phyloP scores from a whole-genome alignment of 1,284 basidiomycete genomes.

The Ganoderma meredithae region DNA sequence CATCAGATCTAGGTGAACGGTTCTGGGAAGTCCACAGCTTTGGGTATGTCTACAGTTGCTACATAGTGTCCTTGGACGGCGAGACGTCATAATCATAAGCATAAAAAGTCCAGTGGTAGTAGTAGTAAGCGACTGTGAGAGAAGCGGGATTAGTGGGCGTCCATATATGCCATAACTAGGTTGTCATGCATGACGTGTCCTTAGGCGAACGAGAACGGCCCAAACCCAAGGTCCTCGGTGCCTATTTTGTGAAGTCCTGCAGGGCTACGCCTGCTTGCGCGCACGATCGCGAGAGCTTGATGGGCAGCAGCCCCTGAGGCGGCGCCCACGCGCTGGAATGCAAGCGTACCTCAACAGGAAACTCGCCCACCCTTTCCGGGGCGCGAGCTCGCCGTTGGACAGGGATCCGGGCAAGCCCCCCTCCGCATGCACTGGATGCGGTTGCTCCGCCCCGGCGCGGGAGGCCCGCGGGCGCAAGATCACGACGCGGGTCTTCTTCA shows the following conservation, averaged over 20 bases:
- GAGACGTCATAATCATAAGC: constrained; percentile 8
- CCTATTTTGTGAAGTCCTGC: neutral
- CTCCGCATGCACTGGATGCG: no score
- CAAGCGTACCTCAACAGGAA: constrained; percentile 16
- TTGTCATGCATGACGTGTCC: neutral
- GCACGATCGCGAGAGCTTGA: constrained; percentile 7
- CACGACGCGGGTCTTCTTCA: constrained; percentile 41
- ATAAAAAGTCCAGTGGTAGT: neutral
- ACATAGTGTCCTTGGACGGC: neutral
- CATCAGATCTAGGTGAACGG: constrained; percentile 4
- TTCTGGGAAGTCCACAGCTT: constrained; percentile 1
- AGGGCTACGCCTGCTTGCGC: constrained; percentile 3
- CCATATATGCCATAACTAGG: neutral
- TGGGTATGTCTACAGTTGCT: neutral
- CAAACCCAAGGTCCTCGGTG: neutral
- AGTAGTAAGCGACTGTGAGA: constrained; percentile 1
- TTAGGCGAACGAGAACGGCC: neutral
- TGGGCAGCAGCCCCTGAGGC: neutral
- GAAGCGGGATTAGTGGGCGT: neutral
- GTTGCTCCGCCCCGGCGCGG: constrained; percentile 12
- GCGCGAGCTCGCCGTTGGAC: constrained; percentile 7
- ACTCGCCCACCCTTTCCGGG: constrained; percentile 4
- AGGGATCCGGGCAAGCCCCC: no score
- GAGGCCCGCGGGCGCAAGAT: constrained; percentile 34
- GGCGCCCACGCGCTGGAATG: constrained; percentile 12